These are phyloP conservation scores for Fusarium algeriense DNA, from an alignment of 2,329 filamentous ascomycete species.

Conservation along the genomic window DNA sequence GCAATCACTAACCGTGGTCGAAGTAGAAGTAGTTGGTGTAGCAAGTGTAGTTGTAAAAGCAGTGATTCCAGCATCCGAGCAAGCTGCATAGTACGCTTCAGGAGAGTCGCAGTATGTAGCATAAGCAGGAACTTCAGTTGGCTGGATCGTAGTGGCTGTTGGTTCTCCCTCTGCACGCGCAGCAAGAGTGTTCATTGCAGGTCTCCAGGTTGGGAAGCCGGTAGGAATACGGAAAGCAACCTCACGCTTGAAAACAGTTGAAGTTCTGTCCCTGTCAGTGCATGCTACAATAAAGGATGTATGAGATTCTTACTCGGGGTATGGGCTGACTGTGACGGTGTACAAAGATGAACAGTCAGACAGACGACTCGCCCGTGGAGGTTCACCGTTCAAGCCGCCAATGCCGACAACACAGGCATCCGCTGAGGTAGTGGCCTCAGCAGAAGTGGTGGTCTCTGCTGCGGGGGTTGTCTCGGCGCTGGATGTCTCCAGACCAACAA, in stretches of 20 bases:
- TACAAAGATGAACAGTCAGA: constrained; percentile 15
- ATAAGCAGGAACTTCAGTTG: constrained; percentile 9
- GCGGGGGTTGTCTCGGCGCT: neutral
- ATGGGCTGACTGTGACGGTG: constrained; percentile 20
- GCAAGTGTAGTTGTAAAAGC: constrained; percentile 11
- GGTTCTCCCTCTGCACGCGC: neutral
- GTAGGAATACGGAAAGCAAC: constrained; percentile 18
- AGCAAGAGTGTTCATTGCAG: neutral
- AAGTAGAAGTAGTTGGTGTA: neutral
- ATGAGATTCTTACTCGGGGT: neutral
- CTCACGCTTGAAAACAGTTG: neutral
- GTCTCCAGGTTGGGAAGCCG: neutral
- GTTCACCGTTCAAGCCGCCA: neutral
- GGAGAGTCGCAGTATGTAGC: constrained; percentile 27
- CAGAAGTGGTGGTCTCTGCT: neutral
- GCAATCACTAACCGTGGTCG: neutral
- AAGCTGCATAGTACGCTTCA: constrained; percentile 24
- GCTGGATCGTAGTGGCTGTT: constrained; percentile 21
- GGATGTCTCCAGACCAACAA: neutral
- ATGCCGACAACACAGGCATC: neutral
- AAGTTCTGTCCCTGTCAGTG: neutral
- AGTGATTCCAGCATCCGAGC: constrained; percentile 10
- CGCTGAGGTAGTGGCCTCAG: neutral
- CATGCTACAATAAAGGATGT: rapidly evolving
- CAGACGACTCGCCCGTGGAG: constrained; percentile 2